phyloP scores from a whole-genome alignment of 1,139 yeast genomes.

The Fermentozyma sake region DNA sequence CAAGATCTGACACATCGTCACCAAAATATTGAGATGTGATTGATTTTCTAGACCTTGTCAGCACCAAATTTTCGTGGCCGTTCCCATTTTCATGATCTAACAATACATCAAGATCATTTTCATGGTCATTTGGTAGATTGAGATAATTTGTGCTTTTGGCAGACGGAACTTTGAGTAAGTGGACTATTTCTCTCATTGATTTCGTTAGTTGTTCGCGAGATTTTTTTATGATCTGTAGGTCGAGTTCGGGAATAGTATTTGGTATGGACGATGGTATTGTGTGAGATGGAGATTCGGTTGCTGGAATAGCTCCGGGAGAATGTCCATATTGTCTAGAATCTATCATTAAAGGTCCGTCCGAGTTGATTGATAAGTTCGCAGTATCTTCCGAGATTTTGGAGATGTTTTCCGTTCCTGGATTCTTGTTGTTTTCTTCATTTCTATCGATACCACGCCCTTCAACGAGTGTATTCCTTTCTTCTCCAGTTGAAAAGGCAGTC shows the following conservation, averaged over 20 bases:
- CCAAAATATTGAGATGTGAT: conserved; percentile 10
- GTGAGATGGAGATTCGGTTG: no score
- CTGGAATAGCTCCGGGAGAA: no score
- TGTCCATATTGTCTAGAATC: no score
- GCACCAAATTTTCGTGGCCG: no score
- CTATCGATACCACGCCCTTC: conserved; percentile 1
- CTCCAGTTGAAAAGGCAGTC: conserved; percentile 9
- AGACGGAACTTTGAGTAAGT: conserved; percentile 35
- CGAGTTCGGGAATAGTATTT: conserved; percentile 44
- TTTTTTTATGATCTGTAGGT: conserved; percentile 33
- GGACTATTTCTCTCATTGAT: conserved; percentile 41
- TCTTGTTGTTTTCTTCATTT: conserved; percentile 1
- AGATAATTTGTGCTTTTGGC: conserved; percentile 17
- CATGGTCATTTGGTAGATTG: conserved; percentile 15
- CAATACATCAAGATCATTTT: conserved; percentile 12
- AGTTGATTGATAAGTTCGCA: neutral
- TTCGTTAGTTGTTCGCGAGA: conserved; percentile 37
- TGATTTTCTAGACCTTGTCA: no score
- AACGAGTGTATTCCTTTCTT: conserved; percentile 3
- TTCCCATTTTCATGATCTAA: conserved; percentile 9
- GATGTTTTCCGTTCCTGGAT: neutral
- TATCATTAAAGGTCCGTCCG: no score
- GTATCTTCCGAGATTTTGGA: conserved; percentile 1
- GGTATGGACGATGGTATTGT: no score
- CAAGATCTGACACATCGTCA: conserved; percentile 6